These are phyloP conservation scores for Ceratobasidium sp. DNA, from an alignment of 1,284 basidiomycete species.

Conservation along the genomic window DNA sequence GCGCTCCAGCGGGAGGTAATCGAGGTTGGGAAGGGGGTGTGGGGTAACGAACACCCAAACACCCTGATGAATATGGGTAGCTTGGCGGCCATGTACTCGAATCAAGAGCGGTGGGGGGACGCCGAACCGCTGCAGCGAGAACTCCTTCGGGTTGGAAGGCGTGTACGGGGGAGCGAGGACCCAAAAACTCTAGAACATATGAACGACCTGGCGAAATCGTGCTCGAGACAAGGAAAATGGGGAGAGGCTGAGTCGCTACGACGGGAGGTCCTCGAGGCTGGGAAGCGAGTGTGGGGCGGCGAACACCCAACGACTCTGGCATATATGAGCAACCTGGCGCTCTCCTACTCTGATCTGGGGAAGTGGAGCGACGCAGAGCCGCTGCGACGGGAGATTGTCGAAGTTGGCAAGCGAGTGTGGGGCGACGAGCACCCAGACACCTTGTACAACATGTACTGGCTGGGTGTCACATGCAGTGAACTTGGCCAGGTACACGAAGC, in stretches of 20 bases:
- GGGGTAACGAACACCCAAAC: slow-evolving; percentile 9
- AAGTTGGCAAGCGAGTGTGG: neutral
- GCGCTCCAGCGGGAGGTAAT: neutral
- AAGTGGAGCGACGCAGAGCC: neutral
- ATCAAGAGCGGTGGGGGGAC: slow-evolving; percentile 1
- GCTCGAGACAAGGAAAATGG: neutral
- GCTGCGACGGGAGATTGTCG: neutral
- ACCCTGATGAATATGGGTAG: neutral
- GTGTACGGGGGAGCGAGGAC: neutral
- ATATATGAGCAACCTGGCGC: neutral
- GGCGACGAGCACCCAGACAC: slow-evolving; percentile 10
- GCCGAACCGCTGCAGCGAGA: neutral
- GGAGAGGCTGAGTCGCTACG: slow-evolving; percentile 4
- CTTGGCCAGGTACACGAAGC: neutral
- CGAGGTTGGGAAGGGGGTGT: neutral
- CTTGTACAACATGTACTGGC: neutral
- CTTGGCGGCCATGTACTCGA: neutral
- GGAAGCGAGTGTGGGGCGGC: neutral
- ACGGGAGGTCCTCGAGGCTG: neutral
- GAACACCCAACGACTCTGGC: slow-evolving; percentile 7
- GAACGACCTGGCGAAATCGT: neutral
- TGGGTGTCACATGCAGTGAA: neutral
- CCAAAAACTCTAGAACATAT: neutral
- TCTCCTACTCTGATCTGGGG: neutral
- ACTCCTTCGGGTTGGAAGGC: neutral